Evolutionary conservation across 2,329 filamentous ascomycete species (phyloP).

Genomic region (Juglanconis sp.): DNA sequence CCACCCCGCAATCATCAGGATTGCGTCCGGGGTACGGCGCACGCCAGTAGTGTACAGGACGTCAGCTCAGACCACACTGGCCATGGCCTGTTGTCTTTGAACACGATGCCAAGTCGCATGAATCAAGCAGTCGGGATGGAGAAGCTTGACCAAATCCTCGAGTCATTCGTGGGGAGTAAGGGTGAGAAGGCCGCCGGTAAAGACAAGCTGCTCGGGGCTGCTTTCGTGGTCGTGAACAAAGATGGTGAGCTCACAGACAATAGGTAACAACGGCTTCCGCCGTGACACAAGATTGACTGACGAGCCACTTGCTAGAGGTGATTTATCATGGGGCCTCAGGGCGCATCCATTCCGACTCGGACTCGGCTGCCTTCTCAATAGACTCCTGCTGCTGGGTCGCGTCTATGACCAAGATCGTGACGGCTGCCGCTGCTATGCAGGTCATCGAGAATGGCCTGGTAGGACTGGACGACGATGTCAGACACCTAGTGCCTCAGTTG

Average conservation of each 20-base stretch:
- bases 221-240: conserved; percentile 32
- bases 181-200: conserved; percentile 28
- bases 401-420: conserved; percentile 38
- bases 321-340: conserved; percentile 33
- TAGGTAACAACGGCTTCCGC: too few species aligned
- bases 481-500: conserved; percentile 30
- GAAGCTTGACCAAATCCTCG: conserved; percentile 25
- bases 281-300: neutral
- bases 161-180: conserved; percentile 25
- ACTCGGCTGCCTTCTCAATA: conserved; percentile 26
- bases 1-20: neutral
- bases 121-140: neutral
- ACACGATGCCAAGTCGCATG: neutral
- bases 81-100: too few species aligned
- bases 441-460: conserved; percentile 33
- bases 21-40: too few species aligned
- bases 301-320: conserved; percentile 21
- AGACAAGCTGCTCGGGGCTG: conserved; percentile 34
- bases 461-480: conserved; percentile 33
- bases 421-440: conserved; percentile 33
- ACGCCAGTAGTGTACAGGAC: too few species aligned
- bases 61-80: too few species aligned
- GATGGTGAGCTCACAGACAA: conserved; percentile 22
- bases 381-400: conserved; percentile 33
- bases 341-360: conserved; percentile 22